phyloP scores from a whole-genome alignment of 1,284 basidiomycete species.

The Lentinula novae-zelandiae region DNA sequence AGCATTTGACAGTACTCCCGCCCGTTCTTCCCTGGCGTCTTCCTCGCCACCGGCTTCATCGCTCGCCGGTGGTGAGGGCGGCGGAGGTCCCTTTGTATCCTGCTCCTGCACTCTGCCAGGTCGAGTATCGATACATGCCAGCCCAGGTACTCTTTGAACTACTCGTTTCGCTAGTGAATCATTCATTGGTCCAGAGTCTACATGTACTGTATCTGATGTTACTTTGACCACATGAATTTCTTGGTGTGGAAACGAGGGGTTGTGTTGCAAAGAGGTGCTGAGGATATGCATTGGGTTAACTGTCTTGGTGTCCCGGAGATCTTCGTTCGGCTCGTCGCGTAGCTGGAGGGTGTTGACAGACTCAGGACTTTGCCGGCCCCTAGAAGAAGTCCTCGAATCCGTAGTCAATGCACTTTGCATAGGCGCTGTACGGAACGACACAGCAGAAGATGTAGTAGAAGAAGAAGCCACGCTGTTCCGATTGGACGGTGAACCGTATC shows the following conservation, averaged over 20 bases:
- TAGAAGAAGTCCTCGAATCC: constrained; percentile 8
- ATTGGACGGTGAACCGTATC: not conserved
- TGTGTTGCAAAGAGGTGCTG: constrained; percentile 7
- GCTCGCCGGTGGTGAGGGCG: constrained; percentile 65
- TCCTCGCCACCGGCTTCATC: constrained; percentile 35
- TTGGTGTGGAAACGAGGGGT: constrained; percentile 25
- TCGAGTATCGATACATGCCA: constrained; percentile 20
- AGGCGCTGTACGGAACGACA: constrained; percentile 26
- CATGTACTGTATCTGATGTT: constrained; percentile 40
- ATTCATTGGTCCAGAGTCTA: constrained; percentile 36
- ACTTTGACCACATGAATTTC: constrained; percentile 53
- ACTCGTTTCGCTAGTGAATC: constrained; percentile 35
- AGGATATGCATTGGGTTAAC: constrained; percentile 33
- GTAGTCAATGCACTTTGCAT: constrained; percentile 17
- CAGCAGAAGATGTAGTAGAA: constrained; percentile 21
- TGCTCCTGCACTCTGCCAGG: not conserved
- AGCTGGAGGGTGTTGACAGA: constrained; percentile 31
- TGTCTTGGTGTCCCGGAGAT: constrained; percentile 11
- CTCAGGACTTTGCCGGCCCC: not conserved
- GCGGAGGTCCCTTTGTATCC: constrained; percentile 33
- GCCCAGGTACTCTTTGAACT: constrained; percentile 32
- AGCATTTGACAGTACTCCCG: not conserved
- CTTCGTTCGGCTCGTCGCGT: constrained; percentile 19
- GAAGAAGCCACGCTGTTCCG: not conserved
- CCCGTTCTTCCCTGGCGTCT: constrained; percentile 20